A percentile compares a stretch with the other conserved stretches of the same genome.
These are phyloP conservation scores for Cenchrus purpureus DNA, from an alignment of 176 grass and related monocot species.

Conservation along the genomic window DNA sequence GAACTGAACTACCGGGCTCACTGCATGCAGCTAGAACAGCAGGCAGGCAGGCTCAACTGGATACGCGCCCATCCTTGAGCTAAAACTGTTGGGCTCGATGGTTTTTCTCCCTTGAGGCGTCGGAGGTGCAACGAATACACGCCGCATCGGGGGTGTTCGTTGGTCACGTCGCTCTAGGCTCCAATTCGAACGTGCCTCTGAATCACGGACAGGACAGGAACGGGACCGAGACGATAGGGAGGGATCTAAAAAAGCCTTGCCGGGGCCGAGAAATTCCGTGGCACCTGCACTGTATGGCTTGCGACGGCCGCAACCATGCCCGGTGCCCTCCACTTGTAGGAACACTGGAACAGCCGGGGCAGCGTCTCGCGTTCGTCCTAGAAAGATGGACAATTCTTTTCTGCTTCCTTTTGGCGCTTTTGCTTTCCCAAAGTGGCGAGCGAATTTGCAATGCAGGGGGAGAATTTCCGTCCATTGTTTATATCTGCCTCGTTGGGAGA, in stretches of 20 bases:
- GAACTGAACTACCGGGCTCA: not conserved
- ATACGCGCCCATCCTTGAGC: conserved; percentile 5
- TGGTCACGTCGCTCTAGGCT: not conserved
- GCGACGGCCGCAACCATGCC: conserved; percentile 28
- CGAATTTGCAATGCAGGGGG: not conserved
- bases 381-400: conserved; percentile 37
- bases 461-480: not conserved
- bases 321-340: conserved; percentile 24
- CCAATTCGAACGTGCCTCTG: conserved; percentile 29
- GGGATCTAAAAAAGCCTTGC: not conserved
- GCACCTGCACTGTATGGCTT: conserved; percentile 38
- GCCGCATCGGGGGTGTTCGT: conserved; percentile 11
- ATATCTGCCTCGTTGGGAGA: not conserved
- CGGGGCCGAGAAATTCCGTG: conserved; percentile 44
- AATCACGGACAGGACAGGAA: conserved; percentile 33
- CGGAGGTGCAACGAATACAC: conserved; percentile 49
- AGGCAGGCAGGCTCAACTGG: conserved; percentile 35
- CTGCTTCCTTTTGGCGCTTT: not conserved
- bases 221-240: conserved; percentile 18
- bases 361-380: conserved; percentile 18
- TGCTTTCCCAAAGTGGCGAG: conserved; percentile 42
- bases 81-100: not conserved
- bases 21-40: conserved; percentile 1
- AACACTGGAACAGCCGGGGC: not conserved
- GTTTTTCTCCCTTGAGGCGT: not conserved